Evolutionary conservation across 2,329 filamentous ascomycete genomes (phyloP), one percentile per base, ranked within the genome.

Genomic region (Alternaria burnsii): DNA sequence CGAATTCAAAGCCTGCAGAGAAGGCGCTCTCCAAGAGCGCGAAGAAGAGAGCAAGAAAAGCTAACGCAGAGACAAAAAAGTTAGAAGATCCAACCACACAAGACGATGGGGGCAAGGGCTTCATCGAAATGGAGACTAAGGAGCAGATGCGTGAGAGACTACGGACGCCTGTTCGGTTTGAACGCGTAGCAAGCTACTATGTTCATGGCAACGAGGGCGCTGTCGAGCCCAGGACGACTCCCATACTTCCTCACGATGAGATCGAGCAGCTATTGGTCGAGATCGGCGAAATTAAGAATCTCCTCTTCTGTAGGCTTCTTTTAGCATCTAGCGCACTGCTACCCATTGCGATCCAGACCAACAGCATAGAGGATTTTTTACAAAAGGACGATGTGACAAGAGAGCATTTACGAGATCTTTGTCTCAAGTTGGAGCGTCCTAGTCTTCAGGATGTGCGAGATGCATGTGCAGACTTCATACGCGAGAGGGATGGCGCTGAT

Each of bases 391-490:
- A 81, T 24, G 77, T 85, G 34, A 79, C 78, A 3, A 74, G 75
- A 32, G 73, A 78, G 14, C 79, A 84, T 54, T 66, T 85, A 5
- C 74, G 82, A 61, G 82, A 84, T 62, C 62, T 85, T 5, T 83
- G 81, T 59, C 72, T 85, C 22, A 82, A 82, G 60, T 71, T 84
- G 47, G 83, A 85, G 58, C 77, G 80, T 44, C 82, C 83, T 18
- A 74, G 71, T n/a, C 74, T 84, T 3, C 82, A 85, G 62, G 81
- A 83, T 44, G 79, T 85, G 22, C 77, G 82, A 42, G 82, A 85
- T 69, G 82, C 83, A 14, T 85, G 83, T 64, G 83, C 82, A 5
- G 83, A 85, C 66, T 79, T 84, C 43, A 75, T 78, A 16, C 76
- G 82, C 14, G 76, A 74, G 12, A 78, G 81, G 28, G 73, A 78